These are phyloP conservation scores for Neltuma alba DNA, from an alignment of 306 rosid species.

Conservation along the genomic window DNA sequence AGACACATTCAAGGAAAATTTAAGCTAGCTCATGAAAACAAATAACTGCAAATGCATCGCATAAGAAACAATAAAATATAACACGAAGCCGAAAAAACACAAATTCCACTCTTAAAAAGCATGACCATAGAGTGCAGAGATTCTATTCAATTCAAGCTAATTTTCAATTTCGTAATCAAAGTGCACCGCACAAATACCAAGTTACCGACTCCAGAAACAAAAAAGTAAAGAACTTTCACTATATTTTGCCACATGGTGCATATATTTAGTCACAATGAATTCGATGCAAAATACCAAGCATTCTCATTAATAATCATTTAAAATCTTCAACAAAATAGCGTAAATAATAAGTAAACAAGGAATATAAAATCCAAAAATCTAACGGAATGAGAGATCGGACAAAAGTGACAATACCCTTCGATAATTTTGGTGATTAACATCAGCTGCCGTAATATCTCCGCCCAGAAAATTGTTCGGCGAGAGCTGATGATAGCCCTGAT, in stretches of 20 bases:
- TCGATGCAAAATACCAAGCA: not conserved
- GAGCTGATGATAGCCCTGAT: slow-evolving; percentile 39
- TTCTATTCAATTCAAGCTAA: slow-evolving; percentile 1
- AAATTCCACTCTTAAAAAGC: not conserved
- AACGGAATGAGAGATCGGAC: slow-evolving; percentile 24
- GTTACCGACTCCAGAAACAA: not conserved
- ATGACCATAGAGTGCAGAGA: not conserved
- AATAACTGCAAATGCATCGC: not conserved
- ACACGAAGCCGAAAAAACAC: slow-evolving; percentile 23
- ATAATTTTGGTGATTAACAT: slow-evolving; percentile 45
- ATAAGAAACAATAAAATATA: not conserved
- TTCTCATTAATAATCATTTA: not conserved
- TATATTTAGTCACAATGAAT: not conserved
- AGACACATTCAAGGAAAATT: not conserved
- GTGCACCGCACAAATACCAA: not conserved
- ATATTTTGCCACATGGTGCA: not conserved
- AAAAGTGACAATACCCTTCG: slow-evolving; percentile 57
- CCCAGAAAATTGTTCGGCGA: slow-evolving; percentile 38
- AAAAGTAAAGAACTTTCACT: not conserved
- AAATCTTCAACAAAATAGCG: slow-evolving; percentile 1
- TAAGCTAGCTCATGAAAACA: slow-evolving; percentile 4
- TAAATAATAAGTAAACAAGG: not conserved
- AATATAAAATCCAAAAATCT: not conserved
- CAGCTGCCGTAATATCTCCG: slow-evolving; percentile 39
- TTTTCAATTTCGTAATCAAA: not conserved